Base-by-base conservation (phyloP, 352 stramenopile genomes). In the Globisporangium paddicum region DNA sequence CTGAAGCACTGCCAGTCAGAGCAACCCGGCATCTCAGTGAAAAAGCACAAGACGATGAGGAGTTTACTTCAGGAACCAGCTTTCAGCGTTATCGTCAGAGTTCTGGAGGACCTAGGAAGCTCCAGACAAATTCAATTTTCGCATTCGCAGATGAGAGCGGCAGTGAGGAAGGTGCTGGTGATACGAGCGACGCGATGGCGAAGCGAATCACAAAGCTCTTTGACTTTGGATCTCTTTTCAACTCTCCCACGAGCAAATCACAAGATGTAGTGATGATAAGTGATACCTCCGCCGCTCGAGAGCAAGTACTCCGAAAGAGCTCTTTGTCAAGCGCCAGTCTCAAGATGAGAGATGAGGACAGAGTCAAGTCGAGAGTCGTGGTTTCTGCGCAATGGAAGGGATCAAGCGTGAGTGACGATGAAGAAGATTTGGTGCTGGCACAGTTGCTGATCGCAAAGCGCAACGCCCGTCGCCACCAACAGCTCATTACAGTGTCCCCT, bases 161-260 rank as follows among this genome's bases (percentile, higher is more conserved):
- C 16, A 26, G 4, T 18, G 19, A 55, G 10, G 26, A 37, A 8
- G 26, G 11, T 7, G 46, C 16, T 2, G 18, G 41, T 1, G 26
- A 18, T 3, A 1, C 1, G 8, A 40, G 18, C 8, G n/a, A 23
- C 2, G 28, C 10, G 18, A 40, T 10, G 3, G 42, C 8, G 13
- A 50, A 50, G 14, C 9, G 18, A 18, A 47, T n/a, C 19, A 28
- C 41, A 9, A 67, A 51, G 13, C 51, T 89, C 13, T 89, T 85
- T 51, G 73, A 85, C 37, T 87, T 85, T 58, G 74, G 82, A 10
- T 81, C 73, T n/a, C 45, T 88, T 1, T 60, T 90, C 5, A 48
- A 63, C 14, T 21, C n/a, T 7, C 18, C 26, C 10, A 19, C 14
- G 32, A 49, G 9, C 11, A 45, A 0, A 13, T 21, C 26, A 35